A percentile compares a stretch with the other conserved stretches of the same genome.
Conservation (phyloP, 75 land plant species). For the Larix kaempferi region DNA sequence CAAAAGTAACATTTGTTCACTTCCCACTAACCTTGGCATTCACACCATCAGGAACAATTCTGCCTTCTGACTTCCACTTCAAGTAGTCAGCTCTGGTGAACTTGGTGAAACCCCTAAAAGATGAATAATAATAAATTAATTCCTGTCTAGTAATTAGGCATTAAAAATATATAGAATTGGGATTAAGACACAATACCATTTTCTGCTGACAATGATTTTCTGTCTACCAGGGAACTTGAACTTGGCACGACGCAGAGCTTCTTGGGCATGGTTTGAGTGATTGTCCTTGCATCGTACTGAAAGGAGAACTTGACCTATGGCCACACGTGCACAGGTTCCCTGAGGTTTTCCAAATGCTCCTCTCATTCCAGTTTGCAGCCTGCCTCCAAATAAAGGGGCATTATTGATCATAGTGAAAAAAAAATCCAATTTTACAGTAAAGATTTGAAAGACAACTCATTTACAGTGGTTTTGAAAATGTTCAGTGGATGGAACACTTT, state of each 20-base stretch:
- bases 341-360: slow-evolving; percentile 74
- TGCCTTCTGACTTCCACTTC: slow-evolving; percentile 60
- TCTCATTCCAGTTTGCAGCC: slow-evolving; percentile 75
- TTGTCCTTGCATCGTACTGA: slow-evolving; percentile 63
- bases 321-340: slow-evolving; percentile 65
- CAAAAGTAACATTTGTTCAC: background rate
- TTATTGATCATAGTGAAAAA: background rate
- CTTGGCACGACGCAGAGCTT: slow-evolving; percentile 67
- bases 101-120: slow-evolving; percentile 63
- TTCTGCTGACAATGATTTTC: slow-evolving; percentile 65
- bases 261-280: slow-evolving; percentile 56
- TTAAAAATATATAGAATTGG: background rate
- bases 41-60: slow-evolving; percentile 57
- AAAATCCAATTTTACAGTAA: background rate
- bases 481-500: too few species aligned
- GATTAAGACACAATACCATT: slow-evolving; percentile 32
- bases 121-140: background rate
- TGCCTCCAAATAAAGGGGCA: background rate
- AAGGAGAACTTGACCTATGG: slow-evolving; percentile 60
- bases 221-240: slow-evolving; percentile 75
- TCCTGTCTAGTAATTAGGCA: background rate
- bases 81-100: slow-evolving; percentile 49
- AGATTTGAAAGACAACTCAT: background rate
- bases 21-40: slow-evolving; percentile 56
- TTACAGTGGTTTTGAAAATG: too few species aligned